Conservation (phyloP, 371 early-diverging fungal species). For the Cokeromyces recurvatus region DNA sequence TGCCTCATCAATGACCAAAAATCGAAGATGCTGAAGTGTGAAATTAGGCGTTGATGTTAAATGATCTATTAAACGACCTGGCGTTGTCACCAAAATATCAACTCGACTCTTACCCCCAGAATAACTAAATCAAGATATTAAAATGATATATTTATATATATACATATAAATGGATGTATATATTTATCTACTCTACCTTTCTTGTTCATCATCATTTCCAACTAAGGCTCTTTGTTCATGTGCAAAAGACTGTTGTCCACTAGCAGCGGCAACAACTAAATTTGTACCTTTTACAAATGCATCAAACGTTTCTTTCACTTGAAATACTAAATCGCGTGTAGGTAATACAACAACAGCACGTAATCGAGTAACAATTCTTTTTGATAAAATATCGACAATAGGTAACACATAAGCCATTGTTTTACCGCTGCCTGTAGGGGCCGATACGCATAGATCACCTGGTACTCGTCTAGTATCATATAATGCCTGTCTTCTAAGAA, state of each 20-base stretch:
- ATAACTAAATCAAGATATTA: constrained; percentile 15
- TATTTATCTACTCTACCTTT: too few relatives aligned
- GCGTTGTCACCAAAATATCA: constrained; percentile 94
- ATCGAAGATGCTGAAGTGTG: constrained; percentile 86
- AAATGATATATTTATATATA: too few relatives aligned
- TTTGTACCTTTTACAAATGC: constrained; percentile 69
- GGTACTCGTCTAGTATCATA: constrained; percentile 50
- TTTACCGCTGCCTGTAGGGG: constrained; percentile 97
- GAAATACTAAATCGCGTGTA: constrained; percentile 84
- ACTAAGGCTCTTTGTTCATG: constrained; percentile 74
- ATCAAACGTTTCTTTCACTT: constrained; percentile 84
- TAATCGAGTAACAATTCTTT: constrained; percentile 68
- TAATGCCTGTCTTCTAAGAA: constrained; percentile 54
- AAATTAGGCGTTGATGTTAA: constrained; percentile 79
- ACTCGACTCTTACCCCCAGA: constrained; percentile 66
- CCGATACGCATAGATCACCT: constrained; percentile 87
- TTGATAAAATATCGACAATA: constrained; percentile 75
- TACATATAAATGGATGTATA: too few relatives aligned
- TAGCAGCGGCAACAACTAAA: constrained; percentile 65
- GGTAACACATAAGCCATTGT: constrained; percentile 97
- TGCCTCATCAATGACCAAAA: constrained; percentile 94
- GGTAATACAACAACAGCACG: constrained; percentile 88
- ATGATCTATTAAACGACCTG: constrained; percentile 94
- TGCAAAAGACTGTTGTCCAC: constrained; percentile 75
- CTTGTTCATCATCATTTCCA: constrained; percentile 34